A percentile compares a stretch with the other conserved stretches of the same genome.
Conservation (phyloP, 176 grass and related monocot genomes). For the Bolboschoenus planiculmis region DNA sequence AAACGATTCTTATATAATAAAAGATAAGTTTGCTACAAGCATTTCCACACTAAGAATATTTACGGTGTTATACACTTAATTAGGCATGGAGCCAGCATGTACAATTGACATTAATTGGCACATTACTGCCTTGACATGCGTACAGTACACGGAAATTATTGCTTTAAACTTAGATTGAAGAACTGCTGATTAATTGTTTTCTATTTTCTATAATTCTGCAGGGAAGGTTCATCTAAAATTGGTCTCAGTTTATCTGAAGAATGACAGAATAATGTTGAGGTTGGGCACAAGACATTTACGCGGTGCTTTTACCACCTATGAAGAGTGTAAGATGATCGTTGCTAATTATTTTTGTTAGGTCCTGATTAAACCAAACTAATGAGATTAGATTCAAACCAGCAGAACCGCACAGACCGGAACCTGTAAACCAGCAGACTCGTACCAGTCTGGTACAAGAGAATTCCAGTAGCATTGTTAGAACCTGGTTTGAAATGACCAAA, state of each 20-base stretch:
- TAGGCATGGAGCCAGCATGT: background rate
- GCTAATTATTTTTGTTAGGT: background rate
- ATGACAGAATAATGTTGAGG: slow-evolving; percentile 37
- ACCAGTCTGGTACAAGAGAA: background rate
- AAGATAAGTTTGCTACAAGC: background rate
- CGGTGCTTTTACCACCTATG: slow-evolving; percentile 49
- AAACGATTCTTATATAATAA: background rate
- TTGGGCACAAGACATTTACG: slow-evolving; percentile 60
- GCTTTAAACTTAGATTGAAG: background rate
- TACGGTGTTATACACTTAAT: background rate
- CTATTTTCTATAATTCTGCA: slow-evolving; percentile 21
- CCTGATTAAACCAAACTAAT: background rate
- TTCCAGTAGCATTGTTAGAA: background rate
- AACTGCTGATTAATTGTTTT: background rate
- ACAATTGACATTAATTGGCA: background rate
- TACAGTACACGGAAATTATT: background rate
- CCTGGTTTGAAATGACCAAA: background rate
- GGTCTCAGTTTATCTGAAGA: slow-evolving; percentile 46
- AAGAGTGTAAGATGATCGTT: slow-evolving; percentile 47
- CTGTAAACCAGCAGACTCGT: background rate
- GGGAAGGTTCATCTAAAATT: slow-evolving; percentile 46
- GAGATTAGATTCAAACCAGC: background rate
- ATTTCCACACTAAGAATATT: background rate
- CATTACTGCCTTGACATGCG: background rate
- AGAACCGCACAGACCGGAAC: background rate